Evolutionary conservation across 805 yeast species (phyloP), one percentile per base, ranked within the genome.

Genomic region (Saturnispora sanitii): DNA sequence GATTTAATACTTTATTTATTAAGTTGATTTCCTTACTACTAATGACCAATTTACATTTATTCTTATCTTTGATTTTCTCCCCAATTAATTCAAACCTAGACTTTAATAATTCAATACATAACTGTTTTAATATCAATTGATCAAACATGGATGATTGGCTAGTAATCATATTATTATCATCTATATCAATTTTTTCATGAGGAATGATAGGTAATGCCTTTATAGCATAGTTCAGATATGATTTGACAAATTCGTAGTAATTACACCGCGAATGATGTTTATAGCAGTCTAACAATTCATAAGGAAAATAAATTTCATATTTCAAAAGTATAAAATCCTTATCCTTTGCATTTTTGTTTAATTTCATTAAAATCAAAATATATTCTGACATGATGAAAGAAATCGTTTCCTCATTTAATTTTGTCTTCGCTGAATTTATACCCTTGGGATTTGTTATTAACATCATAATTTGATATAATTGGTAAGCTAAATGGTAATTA

Each of bases 381-480:
- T 55, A 54, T 11, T 44, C 43, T 8, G 42, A 20, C 33, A 49
- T 33, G 3, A 54, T 25, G 12, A 42, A 37, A 17, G 41, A 36
- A 8, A 50, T 21, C 7, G 33, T n/a, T 2, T 21, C 16, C 12
- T 35, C 31, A 6, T 36, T 38, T 2, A 37, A 6, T 12, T 29
- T 15, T 5, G 20, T 16, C 12, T 12, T 12, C 20, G 19, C 12
- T 6, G 21, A 12, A 6, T 37, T 27, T 4, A 45, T 27, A 2
- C 52, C 51, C 6, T 23, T 12, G 2, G 8, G 2, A 15, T 25
- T 30, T 3, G 22, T 30, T 11, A 52, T 27, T 13, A 41, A 41
- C 40, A 54, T 48, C 21, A 54, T 40, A 3, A 48, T 43, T 31
- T 45, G 52, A 29, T 49, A 50, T 5, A 47, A 17, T 3, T 41